A percentile compares a stretch with the other conserved stretches of the same genome.
phyloP scores from a whole-genome alignment of 306 rosid species.

The Casuarina equisetifolia region DNA sequence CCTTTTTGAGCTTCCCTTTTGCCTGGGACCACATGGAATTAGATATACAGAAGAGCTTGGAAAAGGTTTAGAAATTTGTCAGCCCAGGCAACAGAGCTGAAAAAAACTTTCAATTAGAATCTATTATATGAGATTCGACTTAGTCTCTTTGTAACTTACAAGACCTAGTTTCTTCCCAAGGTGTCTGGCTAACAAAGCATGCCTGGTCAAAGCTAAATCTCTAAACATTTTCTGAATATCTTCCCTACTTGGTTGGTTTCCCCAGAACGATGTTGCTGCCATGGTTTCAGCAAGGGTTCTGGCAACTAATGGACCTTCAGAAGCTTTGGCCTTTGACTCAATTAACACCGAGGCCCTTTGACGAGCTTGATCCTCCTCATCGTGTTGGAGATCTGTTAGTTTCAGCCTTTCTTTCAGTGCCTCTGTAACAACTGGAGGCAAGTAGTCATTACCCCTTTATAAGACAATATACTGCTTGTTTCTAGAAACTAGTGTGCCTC shows the following conservation, averaged over 20 bases:
- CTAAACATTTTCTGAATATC: constrained; percentile 66
- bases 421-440: constrained; percentile 67
- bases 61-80: neutral
- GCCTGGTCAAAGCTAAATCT: constrained; percentile 61
- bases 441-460: constrained; percentile 86
- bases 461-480: constrained; percentile 88
- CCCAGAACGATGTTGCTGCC: constrained; percentile 89
- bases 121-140: constrained; percentile 23
- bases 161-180: constrained; percentile 63
- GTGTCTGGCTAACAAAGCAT: constrained; percentile 48
- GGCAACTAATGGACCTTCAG: constrained; percentile 54
- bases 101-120: neutral
- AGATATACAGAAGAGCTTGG: constrained; percentile 22
- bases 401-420: constrained; percentile 66
- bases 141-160: constrained; percentile 49
- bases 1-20: constrained; percentile 62
- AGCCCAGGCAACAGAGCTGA: neutral
- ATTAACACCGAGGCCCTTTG: constrained; percentile 44
- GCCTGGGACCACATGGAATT: constrained; percentile 57
- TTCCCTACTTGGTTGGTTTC: constrained; percentile 51
- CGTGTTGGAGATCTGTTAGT: constrained; percentile 59
- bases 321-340: constrained; percentile 43
- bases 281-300: constrained; percentile 91
- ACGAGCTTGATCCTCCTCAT: constrained; percentile 75
- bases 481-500: constrained; percentile 88